Conservation (phyloP, 163 green algal genomes). For the Scenedesmus sp. region DNA sequence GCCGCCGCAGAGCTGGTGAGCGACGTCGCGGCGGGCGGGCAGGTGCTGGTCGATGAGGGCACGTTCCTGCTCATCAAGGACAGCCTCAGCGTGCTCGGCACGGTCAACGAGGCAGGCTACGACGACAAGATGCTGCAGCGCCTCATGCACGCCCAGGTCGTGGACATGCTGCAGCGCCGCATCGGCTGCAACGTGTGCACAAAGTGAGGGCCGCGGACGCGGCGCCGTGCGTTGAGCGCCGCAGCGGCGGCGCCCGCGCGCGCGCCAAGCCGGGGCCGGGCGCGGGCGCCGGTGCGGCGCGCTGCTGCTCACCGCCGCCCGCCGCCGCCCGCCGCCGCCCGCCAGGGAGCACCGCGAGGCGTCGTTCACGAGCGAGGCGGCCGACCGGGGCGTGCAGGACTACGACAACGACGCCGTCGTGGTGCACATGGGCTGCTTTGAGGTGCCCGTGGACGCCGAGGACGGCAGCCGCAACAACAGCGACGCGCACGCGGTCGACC, state of each 20-base stretch:
- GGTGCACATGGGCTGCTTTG: conserved; percentile 41
- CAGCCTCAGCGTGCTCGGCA: conserved; percentile 37
- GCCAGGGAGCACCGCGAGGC: background rate
- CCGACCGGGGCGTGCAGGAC: conserved; percentile 8
- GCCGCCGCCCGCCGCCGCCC: no score
- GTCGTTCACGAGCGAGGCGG: conserved; percentile 17
- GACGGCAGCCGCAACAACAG: background rate
- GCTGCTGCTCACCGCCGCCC: no score
- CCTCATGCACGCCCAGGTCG: conserved; percentile 18
- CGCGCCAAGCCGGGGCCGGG: no score
- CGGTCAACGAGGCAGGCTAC: conserved; percentile 36
- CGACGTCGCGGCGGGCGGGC: conserved; percentile 20
- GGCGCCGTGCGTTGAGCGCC: no score
- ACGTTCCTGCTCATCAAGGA: conserved; percentile 45
- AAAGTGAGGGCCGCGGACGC: no score
- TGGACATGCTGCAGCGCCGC: conserved; percentile 14
- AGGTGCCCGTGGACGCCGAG: conserved; percentile 3
- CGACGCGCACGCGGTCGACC: no score
- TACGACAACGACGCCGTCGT: conserved; percentile 37
- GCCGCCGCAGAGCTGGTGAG: conserved; percentile 30
- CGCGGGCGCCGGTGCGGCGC: no score
- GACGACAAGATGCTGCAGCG: conserved; percentile 32
- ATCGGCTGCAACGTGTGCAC: background rate
- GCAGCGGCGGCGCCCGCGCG: no score
- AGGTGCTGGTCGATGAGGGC: conserved; percentile 35